phyloP scores from a whole-genome alignment of 805 yeast species.

The Candida cerambycidarum region DNA sequence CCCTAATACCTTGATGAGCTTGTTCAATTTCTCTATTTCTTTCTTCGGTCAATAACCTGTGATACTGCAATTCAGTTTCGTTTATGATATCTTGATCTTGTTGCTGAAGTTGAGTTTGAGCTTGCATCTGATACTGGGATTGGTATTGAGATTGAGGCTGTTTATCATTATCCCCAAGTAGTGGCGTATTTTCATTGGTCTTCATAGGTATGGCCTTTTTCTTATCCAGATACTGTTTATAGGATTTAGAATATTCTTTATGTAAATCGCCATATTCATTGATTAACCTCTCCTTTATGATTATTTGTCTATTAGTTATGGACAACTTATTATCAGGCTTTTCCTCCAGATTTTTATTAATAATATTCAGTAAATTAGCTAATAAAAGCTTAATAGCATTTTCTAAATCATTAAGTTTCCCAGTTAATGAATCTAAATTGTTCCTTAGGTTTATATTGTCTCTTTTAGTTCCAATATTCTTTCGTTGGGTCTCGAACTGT shows the following conservation, averaged over 20 bases:
- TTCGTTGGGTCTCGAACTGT: slow-evolving; percentile 48
- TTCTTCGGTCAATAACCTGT: slow-evolving; percentile 63
- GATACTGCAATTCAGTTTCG: slow-evolving; percentile 58
- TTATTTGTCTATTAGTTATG: slow-evolving; percentile 39
- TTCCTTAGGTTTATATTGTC: slow-evolving; percentile 42
- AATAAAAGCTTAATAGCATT: slow-evolving; percentile 32
- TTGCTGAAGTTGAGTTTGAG: slow-evolving; percentile 29
- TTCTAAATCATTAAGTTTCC: slow-evolving; percentile 32
- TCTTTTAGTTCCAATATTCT: slow-evolving; percentile 52
- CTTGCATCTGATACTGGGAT: slow-evolving; percentile 22
- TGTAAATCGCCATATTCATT: slow-evolving; percentile 57
- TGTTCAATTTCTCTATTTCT: slow-evolving; percentile 70
- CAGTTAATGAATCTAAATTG: slow-evolving; percentile 31
- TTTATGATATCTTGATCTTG: slow-evolving; percentile 43
- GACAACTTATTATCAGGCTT: slow-evolving; percentile 20
- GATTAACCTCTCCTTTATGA: slow-evolving; percentile 52
- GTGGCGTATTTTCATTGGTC: slow-evolving; percentile 42
- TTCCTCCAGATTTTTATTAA: slow-evolving; percentile 28
- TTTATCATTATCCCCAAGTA: slow-evolving; percentile 28
- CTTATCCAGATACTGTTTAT: slow-evolving; percentile 48
- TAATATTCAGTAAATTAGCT: slow-evolving; percentile 24
- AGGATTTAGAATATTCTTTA: slow-evolving; percentile 17
- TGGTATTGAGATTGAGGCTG: slow-evolving; percentile 25
- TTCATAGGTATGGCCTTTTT: slow-evolving; percentile 29
- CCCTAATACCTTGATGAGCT: slow-evolving; percentile 76